A percentile compares a stretch with the other conserved stretches of the same genome.
Conservation (phyloP, 495 filamentous ascomycete species). For the Saxophila tyrrhenica region DNA sequence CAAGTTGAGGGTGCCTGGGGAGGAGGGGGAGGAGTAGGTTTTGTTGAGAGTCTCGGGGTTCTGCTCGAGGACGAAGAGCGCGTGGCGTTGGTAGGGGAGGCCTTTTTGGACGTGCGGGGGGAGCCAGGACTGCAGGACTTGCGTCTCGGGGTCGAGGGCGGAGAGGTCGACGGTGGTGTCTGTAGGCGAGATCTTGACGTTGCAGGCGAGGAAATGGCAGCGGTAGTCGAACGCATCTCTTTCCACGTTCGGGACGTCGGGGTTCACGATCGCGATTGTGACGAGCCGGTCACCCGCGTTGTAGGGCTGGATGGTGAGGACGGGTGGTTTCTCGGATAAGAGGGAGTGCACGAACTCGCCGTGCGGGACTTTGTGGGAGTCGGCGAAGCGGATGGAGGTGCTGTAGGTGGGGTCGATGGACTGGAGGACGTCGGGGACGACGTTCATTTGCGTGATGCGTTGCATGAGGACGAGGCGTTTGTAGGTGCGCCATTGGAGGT, state of each 20-base stretch:
- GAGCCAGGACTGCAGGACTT: slow-evolving; percentile 69
- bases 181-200: slow-evolving; percentile 48
- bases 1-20: slow-evolving; percentile 43
- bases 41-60: slow-evolving; percentile 25
- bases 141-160: slow-evolving; percentile 41
- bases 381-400: slow-evolving; percentile 66
- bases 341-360: slow-evolving; percentile 66
- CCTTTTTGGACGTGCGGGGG: slow-evolving; percentile 83
- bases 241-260: slow-evolving; percentile 75
- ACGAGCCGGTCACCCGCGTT: slow-evolving; percentile 69
- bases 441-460: slow-evolving; percentile 75
- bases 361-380: slow-evolving; percentile 47
- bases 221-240: slow-evolving; percentile 66
- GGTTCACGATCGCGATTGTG: slow-evolving; percentile 73
- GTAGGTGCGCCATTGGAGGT: slow-evolving; percentile 78
- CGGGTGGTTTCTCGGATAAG: slow-evolving; percentile 56
- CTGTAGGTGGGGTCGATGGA: slow-evolving; percentile 67
- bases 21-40: background rate
- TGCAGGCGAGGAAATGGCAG: slow-evolving; percentile 73
- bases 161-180: slow-evolving; percentile 41
- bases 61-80: slow-evolving; percentile 76
- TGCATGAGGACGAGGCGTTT: slow-evolving; percentile 66
- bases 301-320: slow-evolving; percentile 74
- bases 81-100: slow-evolving; percentile 77
- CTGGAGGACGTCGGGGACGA: slow-evolving; percentile 88